Conservation (phyloP, 2,329 filamentous ascomycete species). For the Aspergillus spinulosporus region DNA sequence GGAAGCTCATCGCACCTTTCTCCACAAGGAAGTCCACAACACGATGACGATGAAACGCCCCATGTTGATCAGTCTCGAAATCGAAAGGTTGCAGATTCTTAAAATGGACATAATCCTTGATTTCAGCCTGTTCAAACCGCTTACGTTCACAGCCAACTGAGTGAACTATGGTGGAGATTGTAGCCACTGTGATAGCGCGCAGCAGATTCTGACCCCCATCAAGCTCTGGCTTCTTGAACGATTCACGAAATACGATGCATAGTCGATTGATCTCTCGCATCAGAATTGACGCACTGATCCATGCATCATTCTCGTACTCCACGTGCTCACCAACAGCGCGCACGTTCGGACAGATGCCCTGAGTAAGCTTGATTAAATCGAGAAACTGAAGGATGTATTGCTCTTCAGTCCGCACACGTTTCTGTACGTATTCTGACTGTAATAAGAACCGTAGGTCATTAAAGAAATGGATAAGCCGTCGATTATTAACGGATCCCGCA, state of each 20-base stretch:
- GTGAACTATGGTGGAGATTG: slow-evolving; percentile 82
- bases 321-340: slow-evolving; percentile 92
- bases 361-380: slow-evolving; percentile 91
- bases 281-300: slow-evolving; percentile 94
- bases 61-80: slow-evolving; percentile 60
- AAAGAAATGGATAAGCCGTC: slow-evolving; percentile 97
- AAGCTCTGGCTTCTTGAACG: slow-evolving; percentile 71
- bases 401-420: slow-evolving; percentile 76
- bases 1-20: slow-evolving; percentile 90
- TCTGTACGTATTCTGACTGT: slow-evolving; percentile 82
- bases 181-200: slow-evolving; percentile 66
- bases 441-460: slow-evolving; percentile 90
- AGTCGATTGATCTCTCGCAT: slow-evolving; percentile 93
- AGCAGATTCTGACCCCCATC: slow-evolving; percentile 67
- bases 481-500: slow-evolving; percentile 89
- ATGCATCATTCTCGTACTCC: slow-evolving; percentile 96
- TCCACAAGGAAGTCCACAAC: slow-evolving; percentile 88
- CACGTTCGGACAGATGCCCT: slow-evolving; percentile 93
- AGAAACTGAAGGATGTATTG: slow-evolving; percentile 92
- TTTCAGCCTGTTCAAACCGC: slow-evolving; percentile 81
- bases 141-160: slow-evolving; percentile 85
- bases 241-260: slow-evolving; percentile 82
- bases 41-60: slow-evolving; percentile 56
- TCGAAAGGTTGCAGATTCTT: slow-evolving; percentile 76
- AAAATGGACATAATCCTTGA: slow-evolving; percentile 83